Base-by-base conservation (phyloP, 805 yeast species). In the Monosporozyma solicola region DNA sequence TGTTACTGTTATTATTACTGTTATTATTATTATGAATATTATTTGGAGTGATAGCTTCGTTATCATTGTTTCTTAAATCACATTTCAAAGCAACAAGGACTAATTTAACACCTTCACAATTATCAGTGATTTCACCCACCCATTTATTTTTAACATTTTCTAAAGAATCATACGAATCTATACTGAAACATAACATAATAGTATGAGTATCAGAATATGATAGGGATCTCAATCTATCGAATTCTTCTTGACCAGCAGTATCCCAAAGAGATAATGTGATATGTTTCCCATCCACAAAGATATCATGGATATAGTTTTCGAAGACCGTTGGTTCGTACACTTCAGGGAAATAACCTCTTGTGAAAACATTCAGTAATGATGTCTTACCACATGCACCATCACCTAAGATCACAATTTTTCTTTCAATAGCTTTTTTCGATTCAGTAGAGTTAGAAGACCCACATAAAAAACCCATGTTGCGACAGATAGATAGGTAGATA, bases 241-340 rank as follows among this genome's bases (percentile, higher is more conserved):
- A 90, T 75, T 90, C 97, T 76, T 90, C 97, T 80, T 90, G 97
- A 60, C 97, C 97, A 53, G 97, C 96, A 59, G 97, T 90, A 87
- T 89, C 97, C 97, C 97, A 89, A 60, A 89, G 77, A 11, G 96
- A 95, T 71, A 89, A 77, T 70, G 90, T 96, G 53, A 91, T 97
- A 69, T 87, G 80, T 72, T 92, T 85, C 50, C 95, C 94, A 64
- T 85, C 91, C 54, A 85, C 84, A 67, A 83, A 96, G 54, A 92
- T 97, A 71, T 90, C 96, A 45, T 97, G 95, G 63, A 92, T 97
- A 72, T 92, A 92, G 77, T 91, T 92, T 72, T 91, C 98, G 66
- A 91, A 91, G 56, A 91, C 97, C 24, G 97, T 89, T 66, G 97
- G 97, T 47, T 88, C 96, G 67, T 89, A 89, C 57, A 88, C 91